Conservation (phyloP, 257 asterid species). For the Capsicum pubescens region DNA sequence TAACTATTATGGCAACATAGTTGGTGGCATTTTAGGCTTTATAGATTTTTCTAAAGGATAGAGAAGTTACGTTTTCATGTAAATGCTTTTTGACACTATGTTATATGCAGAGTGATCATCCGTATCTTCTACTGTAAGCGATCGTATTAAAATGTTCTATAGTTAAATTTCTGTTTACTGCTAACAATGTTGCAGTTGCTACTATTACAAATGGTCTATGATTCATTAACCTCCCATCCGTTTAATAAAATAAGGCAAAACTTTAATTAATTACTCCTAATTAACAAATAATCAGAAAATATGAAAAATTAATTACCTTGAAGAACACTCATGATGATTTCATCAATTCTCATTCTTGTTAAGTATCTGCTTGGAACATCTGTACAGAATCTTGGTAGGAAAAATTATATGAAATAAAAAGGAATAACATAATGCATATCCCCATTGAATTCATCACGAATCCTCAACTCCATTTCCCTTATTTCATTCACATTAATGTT, state of each 20-base stretch:
- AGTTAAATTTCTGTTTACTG: constrained; percentile 45
- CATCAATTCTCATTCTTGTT: not conserved
- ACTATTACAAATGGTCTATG: constrained; percentile 59
- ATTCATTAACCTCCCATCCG: constrained; percentile 55
- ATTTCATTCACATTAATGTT: not conserved
- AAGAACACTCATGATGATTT: constrained; percentile 4
- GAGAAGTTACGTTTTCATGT: too few relatives aligned
- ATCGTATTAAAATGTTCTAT: constrained; percentile 31
- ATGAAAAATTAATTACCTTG: not conserved
- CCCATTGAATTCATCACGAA: constrained; percentile 64
- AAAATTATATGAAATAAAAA: constrained; percentile 42
- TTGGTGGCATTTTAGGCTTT: too few relatives aligned
- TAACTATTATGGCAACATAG: too few relatives aligned
- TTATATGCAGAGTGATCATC: too few relatives aligned
- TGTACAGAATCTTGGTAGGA: not conserved
- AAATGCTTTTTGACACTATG: too few relatives aligned
- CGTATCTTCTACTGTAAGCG: too few relatives aligned
- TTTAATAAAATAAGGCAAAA: constrained; percentile 2
- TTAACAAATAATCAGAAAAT: too few relatives aligned
- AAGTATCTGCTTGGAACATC: not conserved
- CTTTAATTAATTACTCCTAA: not conserved
- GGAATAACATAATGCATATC: constrained; percentile 57
- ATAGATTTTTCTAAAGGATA: too few relatives aligned
- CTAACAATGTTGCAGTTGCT: constrained; percentile 67
- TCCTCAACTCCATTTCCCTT: constrained; percentile 10